These are phyloP conservation scores for Trichoderma harzianum DNA, from an alignment of 2,329 filamentous ascomycete genomes.

Conservation along the genomic window DNA sequence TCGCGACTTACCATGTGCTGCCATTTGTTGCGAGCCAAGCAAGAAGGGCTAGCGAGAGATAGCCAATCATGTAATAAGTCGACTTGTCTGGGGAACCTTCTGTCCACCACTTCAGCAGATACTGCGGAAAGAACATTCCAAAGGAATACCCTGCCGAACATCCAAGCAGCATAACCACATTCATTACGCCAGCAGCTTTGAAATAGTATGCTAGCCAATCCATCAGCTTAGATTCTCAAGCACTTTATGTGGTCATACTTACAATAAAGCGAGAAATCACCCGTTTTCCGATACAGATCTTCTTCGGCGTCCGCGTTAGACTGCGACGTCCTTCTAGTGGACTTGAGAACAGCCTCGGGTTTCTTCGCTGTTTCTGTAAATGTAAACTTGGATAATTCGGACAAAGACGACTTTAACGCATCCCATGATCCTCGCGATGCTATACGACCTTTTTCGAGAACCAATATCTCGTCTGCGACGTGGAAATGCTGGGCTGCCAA, in stretches of 20 bases:
- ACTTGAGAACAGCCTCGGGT: neutral
- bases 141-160: conserved; percentile 30
- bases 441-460: conserved; percentile 36
- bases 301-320: neutral
- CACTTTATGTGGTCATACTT: neutral
- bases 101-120: conserved; percentile 41
- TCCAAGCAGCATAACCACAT: conserved; percentile 27
- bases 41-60: conserved; percentile 35
- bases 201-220: conserved; percentile 31
- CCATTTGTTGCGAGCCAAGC: conserved; percentile 31
- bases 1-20: conserved; percentile 25
- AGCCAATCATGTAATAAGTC: conserved; percentile 36
- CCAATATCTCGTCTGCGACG: conserved; percentile 40
- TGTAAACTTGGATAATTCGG: conserved; percentile 7
- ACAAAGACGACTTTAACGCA: neutral
- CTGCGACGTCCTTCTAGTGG: neutral
- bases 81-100: conserved; percentile 24
- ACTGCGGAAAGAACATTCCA: conserved; percentile 37
- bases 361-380: neutral
- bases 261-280: conserved; percentile 38
- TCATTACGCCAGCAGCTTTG: conserved; percentile 25
- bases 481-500: conserved; percentile 35
- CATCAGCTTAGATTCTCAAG: neutral
- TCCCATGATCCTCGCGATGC: conserved; percentile 38
- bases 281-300: conserved; percentile 24